Conservation (phyloP, 768 basidiomycete genomes). For the Dentipellis fragilis region DNA sequence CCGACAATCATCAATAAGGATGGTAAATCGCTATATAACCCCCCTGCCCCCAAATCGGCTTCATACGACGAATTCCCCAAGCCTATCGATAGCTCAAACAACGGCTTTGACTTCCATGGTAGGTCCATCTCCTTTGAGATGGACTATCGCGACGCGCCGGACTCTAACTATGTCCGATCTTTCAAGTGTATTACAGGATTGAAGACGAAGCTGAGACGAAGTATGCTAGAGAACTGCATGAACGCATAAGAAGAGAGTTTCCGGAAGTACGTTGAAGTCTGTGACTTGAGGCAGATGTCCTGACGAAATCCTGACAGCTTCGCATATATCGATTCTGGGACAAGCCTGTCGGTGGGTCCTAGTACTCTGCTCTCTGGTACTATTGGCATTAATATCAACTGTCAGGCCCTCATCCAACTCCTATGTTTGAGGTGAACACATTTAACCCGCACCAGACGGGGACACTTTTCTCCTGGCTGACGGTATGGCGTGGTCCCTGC, state of each 20-base stretch:
- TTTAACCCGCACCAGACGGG: constrained; percentile 62
- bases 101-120: constrained; percentile 72
- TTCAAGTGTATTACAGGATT: constrained; percentile 54
- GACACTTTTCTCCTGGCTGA: constrained; percentile 57
- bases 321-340: constrained; percentile 57
- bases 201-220: constrained; percentile 29
- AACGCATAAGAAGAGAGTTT: constrained; percentile 51
- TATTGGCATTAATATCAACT: background rate
- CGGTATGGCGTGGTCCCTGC: constrained; percentile 51
- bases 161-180: background rate
- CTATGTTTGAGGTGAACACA: constrained; percentile 67
- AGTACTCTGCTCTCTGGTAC: background rate
- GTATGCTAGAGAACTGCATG: constrained; percentile 47
- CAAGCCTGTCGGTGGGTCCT: constrained; percentile 41
- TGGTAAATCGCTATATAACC: constrained; percentile 46
- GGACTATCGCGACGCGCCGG: background rate
- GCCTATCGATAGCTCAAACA: constrained; percentile 41
- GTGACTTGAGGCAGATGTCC: background rate
- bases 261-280: constrained; percentile 39
- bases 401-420: constrained; percentile 53
- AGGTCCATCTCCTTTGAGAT: constrained; percentile 16
- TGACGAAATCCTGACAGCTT: constrained; percentile 27
- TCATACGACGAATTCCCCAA: constrained; percentile 45
- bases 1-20: constrained; percentile 39
- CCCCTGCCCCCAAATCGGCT: constrained; percentile 33